Percentiles rank a stretch among this genome's conserved stretches.
Evolutionary conservation across 2,329 filamentous ascomycete genomes (phyloP).

Genomic region (Colletotrichum orchidophilum): DNA sequence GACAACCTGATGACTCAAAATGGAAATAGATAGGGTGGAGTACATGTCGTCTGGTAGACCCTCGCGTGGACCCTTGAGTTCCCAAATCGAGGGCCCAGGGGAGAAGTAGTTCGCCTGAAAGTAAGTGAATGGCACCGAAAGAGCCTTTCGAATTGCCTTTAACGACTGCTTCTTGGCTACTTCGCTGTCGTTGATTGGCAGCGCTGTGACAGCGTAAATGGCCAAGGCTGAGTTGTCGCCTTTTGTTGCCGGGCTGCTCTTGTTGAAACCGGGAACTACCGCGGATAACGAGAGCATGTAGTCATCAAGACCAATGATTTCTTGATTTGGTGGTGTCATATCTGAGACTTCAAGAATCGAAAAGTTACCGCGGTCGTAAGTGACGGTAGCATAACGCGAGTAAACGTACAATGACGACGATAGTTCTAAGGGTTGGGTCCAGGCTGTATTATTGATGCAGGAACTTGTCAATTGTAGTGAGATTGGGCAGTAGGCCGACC

Average conservation of each 20-base stretch:
- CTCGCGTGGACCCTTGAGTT: slow-evolving; percentile 9
- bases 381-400: slow-evolving; percentile 17
- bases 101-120: slow-evolving; percentile 28
- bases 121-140: slow-evolving; percentile 29
- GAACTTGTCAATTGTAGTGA: slow-evolving; percentile 10
- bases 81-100: slow-evolving; percentile 9
- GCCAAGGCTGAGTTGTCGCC: slow-evolving; percentile 28
- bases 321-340: slow-evolving; percentile 8
- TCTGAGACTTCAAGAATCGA: slow-evolving; percentile 25
- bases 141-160: slow-evolving; percentile 23
- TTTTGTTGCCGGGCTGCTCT: neutral
- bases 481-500: slow-evolving; percentile 27
- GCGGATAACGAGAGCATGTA: slow-evolving; percentile 26
- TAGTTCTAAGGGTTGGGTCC: slow-evolving; percentile 6
- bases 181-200: slow-evolving; percentile 28
- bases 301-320: slow-evolving; percentile 7
- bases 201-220: slow-evolving; percentile 28
- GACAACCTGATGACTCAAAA: slow-evolving; percentile 28
- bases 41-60: slow-evolving; percentile 23
- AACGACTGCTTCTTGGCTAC: slow-evolving; percentile 27
- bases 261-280: slow-evolving; percentile 23
- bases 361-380: slow-evolving; percentile 28
- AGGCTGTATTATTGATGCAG: slow-evolving; percentile 12
- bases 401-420: slow-evolving; percentile 24
- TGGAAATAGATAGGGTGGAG: slow-evolving; percentile 20